Evolutionary conservation across 1,284 basidiomycete species (phyloP), one percentile per base, ranked within the genome.

Genomic region (Marasmius fiardii): DNA sequence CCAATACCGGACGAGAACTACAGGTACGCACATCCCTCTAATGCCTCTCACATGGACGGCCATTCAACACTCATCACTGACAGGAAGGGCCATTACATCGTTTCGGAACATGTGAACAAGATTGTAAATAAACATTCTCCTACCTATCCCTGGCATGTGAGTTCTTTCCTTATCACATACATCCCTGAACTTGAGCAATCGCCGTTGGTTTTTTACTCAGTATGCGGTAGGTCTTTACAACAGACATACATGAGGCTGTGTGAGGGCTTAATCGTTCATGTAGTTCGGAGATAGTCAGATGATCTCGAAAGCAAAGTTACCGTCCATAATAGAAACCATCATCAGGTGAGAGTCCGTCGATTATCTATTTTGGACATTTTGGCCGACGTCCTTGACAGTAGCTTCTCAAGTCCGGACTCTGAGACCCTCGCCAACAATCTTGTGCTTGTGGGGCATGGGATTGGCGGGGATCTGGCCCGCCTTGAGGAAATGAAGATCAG

Each of bases 271-370:
- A 39, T 61, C 60, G 10, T 52, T 59, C 59, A 16, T 65, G 62
- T 59, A 90, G 78, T 94, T 92, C 68, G 92, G 89, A 20, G 85
- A 90, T 57, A 91, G 85, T 64, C 86, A 90, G 67, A 73, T 86
- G 41, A 75, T 88, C 20, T 70, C 85, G 16, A 92, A 90, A 69
- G 68, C 76, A 26, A 86, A 85, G 63, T 70, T 92, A 4, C 79
- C 89, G 16, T 79, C 83, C 54, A 82, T 93, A 52, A 75, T 93
- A 16, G 85, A 92, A 67, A 86, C 88, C 8, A 75, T 89, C 53
- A 80, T 93, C 62, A 89, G 85, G 87, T 85, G 66, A 33, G 74
- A 20, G 14, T 31, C 47, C 12, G 4, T 16, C 12, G 18, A 24
- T 33, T 28, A 24, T 50, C 45, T 35, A 45, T 16, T 23, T 52